phyloP scores from a whole-genome alignment of 441 rosid genomes.

The Flueggea neowawraea region DNA sequence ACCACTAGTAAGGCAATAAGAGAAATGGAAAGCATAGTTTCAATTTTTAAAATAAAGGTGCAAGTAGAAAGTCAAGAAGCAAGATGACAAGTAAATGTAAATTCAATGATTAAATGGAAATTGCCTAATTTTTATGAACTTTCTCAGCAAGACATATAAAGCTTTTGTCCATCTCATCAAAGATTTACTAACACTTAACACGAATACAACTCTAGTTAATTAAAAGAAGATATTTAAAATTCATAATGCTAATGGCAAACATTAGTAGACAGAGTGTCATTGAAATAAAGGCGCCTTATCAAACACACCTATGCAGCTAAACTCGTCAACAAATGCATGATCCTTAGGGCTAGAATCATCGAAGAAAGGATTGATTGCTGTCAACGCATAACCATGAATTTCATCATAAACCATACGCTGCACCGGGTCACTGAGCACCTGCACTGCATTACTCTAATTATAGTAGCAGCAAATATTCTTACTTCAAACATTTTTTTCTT shows the following conservation, averaged over 20 bases:
- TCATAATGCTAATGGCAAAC: neutral
- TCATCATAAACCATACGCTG: conserved; percentile 97
- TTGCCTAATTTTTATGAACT: too few relatives aligned
- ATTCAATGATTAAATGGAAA: too few relatives aligned
- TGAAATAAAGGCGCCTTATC: conserved; percentile 1
- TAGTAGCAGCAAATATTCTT: neutral
- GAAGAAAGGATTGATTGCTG: conserved; percentile 82
- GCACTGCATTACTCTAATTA: conserved; percentile 25
- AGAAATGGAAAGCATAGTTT: too few relatives aligned
- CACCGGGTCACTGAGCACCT: conserved; percentile 95
- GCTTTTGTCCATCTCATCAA: too few relatives aligned
- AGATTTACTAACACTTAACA: too few relatives aligned
- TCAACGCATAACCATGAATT: conserved; percentile 89
- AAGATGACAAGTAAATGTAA: too few relatives aligned
- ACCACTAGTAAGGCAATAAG: too few relatives aligned
- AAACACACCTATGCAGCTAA: conserved; percentile 86
- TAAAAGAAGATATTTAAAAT: too few relatives aligned
- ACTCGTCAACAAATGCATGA: conserved; percentile 89
- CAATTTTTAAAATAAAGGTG: too few relatives aligned
- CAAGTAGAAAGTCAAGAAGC: too few relatives aligned
- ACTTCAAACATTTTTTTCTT: neutral
- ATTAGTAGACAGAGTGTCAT: neutral
- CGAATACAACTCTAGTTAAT: too few relatives aligned
- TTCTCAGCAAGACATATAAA: too few relatives aligned
- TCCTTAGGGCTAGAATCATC: conserved; percentile 66